phyloP scores from a whole-genome alignment of 2,329 filamentous ascomycete species.

The Neoarthrinium moseri region DNA sequence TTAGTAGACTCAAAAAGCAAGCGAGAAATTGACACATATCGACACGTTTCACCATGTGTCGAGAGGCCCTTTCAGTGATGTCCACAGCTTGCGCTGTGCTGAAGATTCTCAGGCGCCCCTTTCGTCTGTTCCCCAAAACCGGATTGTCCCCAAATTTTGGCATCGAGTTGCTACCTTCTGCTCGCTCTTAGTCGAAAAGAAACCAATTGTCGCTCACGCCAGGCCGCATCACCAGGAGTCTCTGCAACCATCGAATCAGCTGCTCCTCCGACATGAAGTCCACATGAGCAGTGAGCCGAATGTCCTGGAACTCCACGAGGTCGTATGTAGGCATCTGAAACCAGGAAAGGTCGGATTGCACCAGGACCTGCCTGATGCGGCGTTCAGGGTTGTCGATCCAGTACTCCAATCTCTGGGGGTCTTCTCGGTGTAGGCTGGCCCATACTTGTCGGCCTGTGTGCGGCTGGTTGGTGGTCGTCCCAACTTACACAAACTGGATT shows the following conservation, averaged over 20 bases:
- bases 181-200: too few species aligned
- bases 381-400: background rate
- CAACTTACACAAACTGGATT: background rate
- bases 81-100: too few species aligned
- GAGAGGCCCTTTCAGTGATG: too few species aligned
- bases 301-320: background rate
- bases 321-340: background rate
- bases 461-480: background rate
- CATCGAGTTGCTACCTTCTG: too few species aligned
- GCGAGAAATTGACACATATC: too few species aligned
- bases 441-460: background rate
- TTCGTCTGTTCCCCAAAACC: too few species aligned
- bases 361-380: background rate
- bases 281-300: background rate
- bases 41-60: too few species aligned
- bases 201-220: background rate
- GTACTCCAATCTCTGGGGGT: background rate
- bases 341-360: background rate
- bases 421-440: background rate
- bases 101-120: too few species aligned
- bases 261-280: background rate
- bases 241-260: background rate
- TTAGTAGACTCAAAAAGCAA: too few species aligned
- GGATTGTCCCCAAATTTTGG: too few species aligned
- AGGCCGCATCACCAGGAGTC: background rate